Evolutionary conservation across 129 eudicot genomes (phyloP), one percentile per base, ranked within the genome.

Genomic region (Pulicaria dysenterica): DNA sequence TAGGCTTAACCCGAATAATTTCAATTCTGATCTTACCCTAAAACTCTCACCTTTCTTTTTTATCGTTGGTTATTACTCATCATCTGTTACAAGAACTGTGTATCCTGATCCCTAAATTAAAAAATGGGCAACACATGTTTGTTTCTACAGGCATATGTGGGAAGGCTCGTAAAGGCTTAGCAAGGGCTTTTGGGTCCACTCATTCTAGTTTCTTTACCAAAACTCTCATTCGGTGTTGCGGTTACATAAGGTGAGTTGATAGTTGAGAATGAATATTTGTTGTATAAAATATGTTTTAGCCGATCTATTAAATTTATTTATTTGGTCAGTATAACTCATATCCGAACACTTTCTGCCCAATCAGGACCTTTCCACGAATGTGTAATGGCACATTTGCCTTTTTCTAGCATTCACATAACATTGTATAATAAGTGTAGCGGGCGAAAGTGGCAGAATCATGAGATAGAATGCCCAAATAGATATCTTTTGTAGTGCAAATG

Each of bases 131-230:
- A 14, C 17, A 24, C 49, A 31, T 45, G 34, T 47, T 6, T 8
- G 63, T 47, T 73, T 9, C 53, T 80, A 81, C 89, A 92, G 98
- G 96, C 96, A 39, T 92, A 92, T 53, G 88, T 85, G 57, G 98
- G 84, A 78, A 91, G 96, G 76, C 67, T 45, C 73, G 74, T 7
- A 11, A 92, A 89, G 86, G 79, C 70, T 51, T 76, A 51, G 48
- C 63, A 45, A 79, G 76, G 40, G 51, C 77, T 78, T 76, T 43
- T 34, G 75, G 31, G 48, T 48, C 14, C 49, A 13, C 75, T 40
- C 9, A 39, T 58, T 61, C 19, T 41, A 39, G 24, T 53, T 55
- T 56, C 50, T 19, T 57, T 59, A 40, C 55, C 47, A 24, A 42
- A 67, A 70, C 42, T 58, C 63, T 48, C 34, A 40, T 11, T 58